These are phyloP conservation scores for Tylopilus sp. DNA, from an alignment of 768 basidiomycete species.

Conservation along the genomic window DNA sequence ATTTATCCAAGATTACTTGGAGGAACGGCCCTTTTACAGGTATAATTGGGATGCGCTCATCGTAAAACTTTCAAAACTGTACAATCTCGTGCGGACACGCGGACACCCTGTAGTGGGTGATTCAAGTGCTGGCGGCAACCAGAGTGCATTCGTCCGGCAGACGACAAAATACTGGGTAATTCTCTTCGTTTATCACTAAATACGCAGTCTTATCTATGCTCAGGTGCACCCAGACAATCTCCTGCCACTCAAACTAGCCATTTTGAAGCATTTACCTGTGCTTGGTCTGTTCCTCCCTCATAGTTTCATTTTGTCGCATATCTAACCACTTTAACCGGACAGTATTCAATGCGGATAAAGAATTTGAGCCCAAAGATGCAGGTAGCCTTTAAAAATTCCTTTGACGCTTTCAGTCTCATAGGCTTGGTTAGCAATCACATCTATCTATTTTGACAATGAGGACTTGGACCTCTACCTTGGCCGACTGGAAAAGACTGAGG, in stretches of 20 bases:
- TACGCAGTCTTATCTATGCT: constrained; percentile 1
- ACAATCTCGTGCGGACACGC: constrained; percentile 91
- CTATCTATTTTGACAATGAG: constrained; percentile 96
- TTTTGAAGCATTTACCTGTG: constrained; percentile 89
- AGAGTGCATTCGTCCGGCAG: constrained; percentile 97
- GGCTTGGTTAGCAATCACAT: constrained; percentile 73
- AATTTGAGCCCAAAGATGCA: constrained; percentile 82
- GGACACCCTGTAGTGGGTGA: constrained; percentile 95
- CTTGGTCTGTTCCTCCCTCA: constrained; percentile 56
- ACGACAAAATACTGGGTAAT: constrained; percentile 98
- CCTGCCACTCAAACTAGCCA: constrained; percentile 88
- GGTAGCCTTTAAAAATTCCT: constrained; percentile 38
- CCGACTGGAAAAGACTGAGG: constrained; percentile 96
- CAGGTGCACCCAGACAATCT: constrained; percentile 91
- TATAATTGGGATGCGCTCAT: constrained; percentile 96
- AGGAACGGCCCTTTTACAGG: constrained; percentile 94
- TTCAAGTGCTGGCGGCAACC: constrained; percentile 88
- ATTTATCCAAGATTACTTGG: constrained; percentile 89
- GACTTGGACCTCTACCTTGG: constrained; percentile 95
- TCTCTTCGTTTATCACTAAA: not conserved
- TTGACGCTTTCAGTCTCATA: not conserved
- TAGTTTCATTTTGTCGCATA: not conserved
- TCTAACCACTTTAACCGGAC: constrained; percentile 10
- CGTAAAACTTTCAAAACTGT: constrained; percentile 91
- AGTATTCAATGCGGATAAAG: constrained; percentile 95